Base-by-base conservation (phyloP, 176 grass and related monocot species). In the Phoenix roebelenii region DNA sequence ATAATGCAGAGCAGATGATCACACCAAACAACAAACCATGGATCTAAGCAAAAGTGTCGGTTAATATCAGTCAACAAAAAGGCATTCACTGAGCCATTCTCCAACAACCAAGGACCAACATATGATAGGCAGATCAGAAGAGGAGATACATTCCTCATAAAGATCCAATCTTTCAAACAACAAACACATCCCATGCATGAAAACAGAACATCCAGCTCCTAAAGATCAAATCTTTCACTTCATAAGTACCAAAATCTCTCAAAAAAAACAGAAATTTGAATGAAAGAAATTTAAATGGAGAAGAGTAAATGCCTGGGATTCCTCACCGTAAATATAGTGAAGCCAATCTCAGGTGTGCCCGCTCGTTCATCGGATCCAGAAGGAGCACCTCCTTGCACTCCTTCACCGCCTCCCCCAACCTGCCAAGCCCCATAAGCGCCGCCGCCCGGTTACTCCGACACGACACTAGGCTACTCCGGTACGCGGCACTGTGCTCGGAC, bases 381-480 rank as follows among this genome's bases (percentile, higher is more conserved):
- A 73, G 70, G 50, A 85, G 56, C 9, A 76, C 93, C 71, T 89
- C 88, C 76, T 89, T 84, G 66, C 78, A 85, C 54, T 98, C 93
- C 39, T 29, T 72, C 53, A 85, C 75, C 25, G 88, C 93, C 50
- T 89, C 93, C 14, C 57, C 60, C 51, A 89, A 70, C 44, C 82
- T 80, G 0, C 84, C 88, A 16, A 98, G 88, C 20, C 85, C 85
- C 16, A 85, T 64, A 79, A 92, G 72, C 61, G 93, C 84, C 19
- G 84, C 73, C 48, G 88, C 93, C 18, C 88, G 81, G 68, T 89
- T 98, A 57, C 82, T 81, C 49, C 76, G 85, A 69, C 88, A 92
- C 35, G 35, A 44, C 10, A 12, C 35, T 3, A 44, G 35, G 35
- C 35, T 44, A 44, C 35, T 44, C 35, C 35, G 35, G 10, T 44